phyloP scores from a whole-genome alignment of 352 stramenopile species.

The Elongisporangium prolatum region DNA sequence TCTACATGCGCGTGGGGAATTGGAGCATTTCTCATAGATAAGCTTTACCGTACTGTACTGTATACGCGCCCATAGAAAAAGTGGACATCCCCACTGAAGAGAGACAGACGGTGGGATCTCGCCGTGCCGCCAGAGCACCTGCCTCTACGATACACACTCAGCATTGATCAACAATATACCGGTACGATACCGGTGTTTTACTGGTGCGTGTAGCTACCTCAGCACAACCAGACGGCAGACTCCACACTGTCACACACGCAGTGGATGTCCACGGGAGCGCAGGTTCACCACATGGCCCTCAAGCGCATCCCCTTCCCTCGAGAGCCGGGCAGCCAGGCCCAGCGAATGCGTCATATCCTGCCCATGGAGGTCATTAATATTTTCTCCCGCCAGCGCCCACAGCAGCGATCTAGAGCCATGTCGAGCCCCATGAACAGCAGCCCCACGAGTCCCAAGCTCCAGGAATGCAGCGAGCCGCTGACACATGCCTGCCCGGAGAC shows the following conservation, averaged over 20 bases:
- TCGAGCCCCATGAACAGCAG: not conserved
- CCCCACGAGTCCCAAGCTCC: not conserved
- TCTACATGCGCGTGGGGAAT: not conserved
- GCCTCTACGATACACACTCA: not conserved
- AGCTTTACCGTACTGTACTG: not conserved
- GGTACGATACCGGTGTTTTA: not conserved
- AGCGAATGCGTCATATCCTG: not conserved
- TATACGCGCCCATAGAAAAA: not conserved
- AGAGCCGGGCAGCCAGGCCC: not conserved
- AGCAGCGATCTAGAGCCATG: not conserved
- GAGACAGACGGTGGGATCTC: not conserved
- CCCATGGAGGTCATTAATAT: not conserved
- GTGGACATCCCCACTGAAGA: not conserved
- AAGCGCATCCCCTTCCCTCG: not conserved
- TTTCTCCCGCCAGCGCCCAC: not conserved
- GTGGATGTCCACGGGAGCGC: not conserved
- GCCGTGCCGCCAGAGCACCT: not conserved
- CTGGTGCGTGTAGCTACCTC: not conserved
- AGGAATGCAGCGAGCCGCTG: not conserved
- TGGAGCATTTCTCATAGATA: not conserved
- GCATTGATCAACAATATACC: not conserved
- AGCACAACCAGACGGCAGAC: not conserved
- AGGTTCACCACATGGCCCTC: not conserved
- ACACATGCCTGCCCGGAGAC: constrained; percentile 16
- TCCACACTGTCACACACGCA: not conserved